A percentile compares a stretch with the other conserved stretches of the same genome.
Conservation (phyloP, 345 rosid genomes). For the Eucalyptus virginea region DNA sequence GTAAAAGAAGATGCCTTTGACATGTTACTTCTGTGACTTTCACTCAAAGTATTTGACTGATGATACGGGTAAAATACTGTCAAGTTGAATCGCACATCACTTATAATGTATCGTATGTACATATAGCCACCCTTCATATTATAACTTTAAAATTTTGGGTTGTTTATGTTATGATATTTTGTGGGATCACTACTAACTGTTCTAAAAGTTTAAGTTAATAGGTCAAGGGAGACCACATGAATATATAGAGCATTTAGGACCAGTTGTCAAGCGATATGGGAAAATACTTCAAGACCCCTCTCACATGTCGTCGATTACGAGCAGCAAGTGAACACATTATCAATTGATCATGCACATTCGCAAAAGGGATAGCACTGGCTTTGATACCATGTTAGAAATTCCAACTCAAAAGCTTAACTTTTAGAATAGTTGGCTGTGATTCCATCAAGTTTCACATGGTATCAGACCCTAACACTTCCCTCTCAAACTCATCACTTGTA, state of each 20-base stretch:
- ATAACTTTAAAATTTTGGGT: background rate
- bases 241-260: no score
- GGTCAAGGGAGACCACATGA: no score
- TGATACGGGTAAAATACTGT: background rate
- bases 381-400: no score
- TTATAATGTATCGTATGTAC: background rate
- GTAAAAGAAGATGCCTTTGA: background rate
- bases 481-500: background rate
- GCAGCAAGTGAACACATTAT: no score
- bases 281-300: no score
- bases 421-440: background rate
- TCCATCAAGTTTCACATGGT: background rate
- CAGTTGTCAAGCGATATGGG: no score
- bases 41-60: background rate
- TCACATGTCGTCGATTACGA: no score
- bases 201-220: no score
- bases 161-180: background rate
- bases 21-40: background rate
- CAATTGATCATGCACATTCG: no score
- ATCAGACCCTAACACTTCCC: background rate
- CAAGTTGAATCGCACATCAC: background rate
- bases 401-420: background rate
- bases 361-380: no score
- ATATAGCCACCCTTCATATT: background rate
- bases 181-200: no score